These are phyloP conservation scores for Nitzschia sp. DNA, from an alignment of 108 stramenopile genomes.

Conservation along the genomic window DNA sequence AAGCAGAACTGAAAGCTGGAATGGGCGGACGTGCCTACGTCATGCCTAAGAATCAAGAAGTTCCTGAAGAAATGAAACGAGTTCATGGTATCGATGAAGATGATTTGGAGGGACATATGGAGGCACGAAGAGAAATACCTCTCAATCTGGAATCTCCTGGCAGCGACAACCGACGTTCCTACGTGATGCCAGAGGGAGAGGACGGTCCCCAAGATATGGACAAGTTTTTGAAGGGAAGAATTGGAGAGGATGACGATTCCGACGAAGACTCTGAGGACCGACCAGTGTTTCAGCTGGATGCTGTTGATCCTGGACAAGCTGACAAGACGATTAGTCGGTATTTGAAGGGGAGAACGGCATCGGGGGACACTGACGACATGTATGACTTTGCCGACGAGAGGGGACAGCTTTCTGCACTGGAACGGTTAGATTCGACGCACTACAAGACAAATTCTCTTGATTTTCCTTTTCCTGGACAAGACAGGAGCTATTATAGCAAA, in stretches of 20 bases:
- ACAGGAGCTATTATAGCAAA: slow-evolving; percentile 1
- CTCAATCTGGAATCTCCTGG: neutral
- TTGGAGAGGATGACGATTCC: neutral
- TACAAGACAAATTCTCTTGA: neutral
- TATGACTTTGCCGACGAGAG: neutral
- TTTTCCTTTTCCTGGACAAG: slow-evolving; percentile 2
- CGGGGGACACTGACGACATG: slow-evolving; percentile 7
- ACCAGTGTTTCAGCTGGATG: slow-evolving; percentile 14
- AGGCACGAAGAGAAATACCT: neutral
- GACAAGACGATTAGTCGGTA: slow-evolving; percentile 6
- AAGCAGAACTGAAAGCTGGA: neutral
- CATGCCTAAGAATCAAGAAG: slow-evolving; percentile 8
- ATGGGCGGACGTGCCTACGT: slow-evolving; percentile 24
- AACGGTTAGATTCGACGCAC: slow-evolving; percentile 4
- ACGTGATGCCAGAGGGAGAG: slow-evolving; percentile 17
- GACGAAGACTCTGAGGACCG: neutral
- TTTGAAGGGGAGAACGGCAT: neutral
- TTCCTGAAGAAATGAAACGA: slow-evolving; percentile 10
- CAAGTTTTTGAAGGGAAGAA: neutral
- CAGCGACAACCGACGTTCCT: neutral
- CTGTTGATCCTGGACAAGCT: slow-evolving; percentile 15
- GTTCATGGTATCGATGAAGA: neutral
- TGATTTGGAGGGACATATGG: neutral
- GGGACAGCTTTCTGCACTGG: neutral
- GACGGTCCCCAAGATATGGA: slow-evolving; percentile 3